Conservation (phyloP, 2,329 filamentous ascomycete genomes). For the Claviceps digitariae region DNA sequence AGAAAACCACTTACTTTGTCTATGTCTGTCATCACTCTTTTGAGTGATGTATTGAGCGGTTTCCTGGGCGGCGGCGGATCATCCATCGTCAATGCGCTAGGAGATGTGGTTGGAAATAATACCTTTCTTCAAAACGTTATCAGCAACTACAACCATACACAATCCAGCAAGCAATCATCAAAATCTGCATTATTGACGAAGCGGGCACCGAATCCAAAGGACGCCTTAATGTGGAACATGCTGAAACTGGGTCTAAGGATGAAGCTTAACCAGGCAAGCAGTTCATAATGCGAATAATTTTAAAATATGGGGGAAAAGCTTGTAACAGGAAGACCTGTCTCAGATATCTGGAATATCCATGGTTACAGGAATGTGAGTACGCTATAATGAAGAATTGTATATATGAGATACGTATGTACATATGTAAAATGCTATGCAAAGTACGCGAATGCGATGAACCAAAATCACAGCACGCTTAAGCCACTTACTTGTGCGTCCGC, state of each 20-base stretch:
- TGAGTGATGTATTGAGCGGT: constrained; percentile 24
- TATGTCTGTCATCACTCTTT: constrained; percentile 24
- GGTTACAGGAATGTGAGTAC: not conserved
- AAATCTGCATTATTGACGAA: not conserved
- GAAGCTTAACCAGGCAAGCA: constrained; percentile 3
- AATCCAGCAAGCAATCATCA: constrained; percentile 2
- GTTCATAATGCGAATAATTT: not conserved
- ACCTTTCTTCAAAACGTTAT: constrained; percentile 25
- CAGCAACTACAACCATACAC: constrained; percentile 19
- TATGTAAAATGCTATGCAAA: not conserved
- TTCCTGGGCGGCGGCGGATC: constrained; percentile 15
- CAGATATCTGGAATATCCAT: not conserved
- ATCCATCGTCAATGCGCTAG: constrained; percentile 21
- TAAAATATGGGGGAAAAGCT: not conserved
- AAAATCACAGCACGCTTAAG: not conserved
- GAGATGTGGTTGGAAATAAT: constrained; percentile 25
- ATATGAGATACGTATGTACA: not conserved
- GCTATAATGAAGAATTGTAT: not conserved
- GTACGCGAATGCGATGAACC: not conserved
- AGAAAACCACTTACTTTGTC: constrained; percentile 21
- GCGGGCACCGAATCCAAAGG: constrained; percentile 1
- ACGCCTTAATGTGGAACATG: constrained; percentile 7
- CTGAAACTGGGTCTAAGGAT: constrained; percentile 4
- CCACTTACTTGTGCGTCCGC: not conserved
- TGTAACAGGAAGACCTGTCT: not conserved